Base-by-base conservation (phyloP, 192 early-diverging fungal genomes). In the Diversispora eburnea region DNA sequence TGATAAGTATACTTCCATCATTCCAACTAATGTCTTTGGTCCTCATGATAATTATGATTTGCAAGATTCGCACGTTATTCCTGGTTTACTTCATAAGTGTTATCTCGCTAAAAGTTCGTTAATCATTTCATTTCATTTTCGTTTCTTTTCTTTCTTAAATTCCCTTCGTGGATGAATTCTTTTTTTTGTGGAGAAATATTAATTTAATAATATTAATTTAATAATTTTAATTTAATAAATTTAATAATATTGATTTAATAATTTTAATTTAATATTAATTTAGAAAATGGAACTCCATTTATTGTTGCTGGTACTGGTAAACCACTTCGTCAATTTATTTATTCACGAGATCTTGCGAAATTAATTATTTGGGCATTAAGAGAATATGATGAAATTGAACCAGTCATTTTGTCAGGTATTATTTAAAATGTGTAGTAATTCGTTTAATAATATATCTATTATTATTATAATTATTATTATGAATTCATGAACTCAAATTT, bases 11-110 rank as follows among this genome's bases (percentile, higher is more conserved):
- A 93, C 92, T 47, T 90, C 90, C 1, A 89, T 90, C 64, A 88
- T 93, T 74, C 92, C 92, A 65, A 92, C 91, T 64, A 93, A 93
- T 71, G 85, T 93, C 47, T 93, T 91, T 75, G 92, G 92, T 67
- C 89, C 90, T 59, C 82, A 91, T 70, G 92, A 93, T 72, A 93
- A 92, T 83, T 93, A 86, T 70, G 75, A 88, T 75, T 81, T 93
- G 56, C 87, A 92, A 71, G 90, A 91, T 80, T 89, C 90, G 13
- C 91, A 93, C 64, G 91, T 92, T 20, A 85, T 93, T 66, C 92
- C 92, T 39, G 91, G 89, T 22, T 80, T 93, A 73, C 87, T 90
- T 45, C 92, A 93, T 82, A 92, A 91, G 80, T 93, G 92, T 81
- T 89, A 89, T 73, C 77, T 92, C 64, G 92, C 92, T 43, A 90